Percentiles rank a stretch among this genome's conserved stretches.
Conservation (phyloP, 352 stramenopile genomes). For the Phytopythium boreale region DNA sequence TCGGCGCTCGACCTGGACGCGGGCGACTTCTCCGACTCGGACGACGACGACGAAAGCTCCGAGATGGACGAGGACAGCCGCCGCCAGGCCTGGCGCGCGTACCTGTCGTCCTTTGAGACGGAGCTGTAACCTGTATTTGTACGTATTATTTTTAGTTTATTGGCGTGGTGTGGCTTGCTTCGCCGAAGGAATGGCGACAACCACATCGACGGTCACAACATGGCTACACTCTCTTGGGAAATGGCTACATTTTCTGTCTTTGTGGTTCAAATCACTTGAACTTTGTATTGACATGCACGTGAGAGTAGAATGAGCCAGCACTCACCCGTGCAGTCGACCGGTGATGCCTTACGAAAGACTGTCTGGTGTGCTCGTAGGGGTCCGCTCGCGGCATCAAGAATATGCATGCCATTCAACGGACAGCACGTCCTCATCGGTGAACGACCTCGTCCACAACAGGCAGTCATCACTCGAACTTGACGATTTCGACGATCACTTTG, state of each 20-base stretch:
- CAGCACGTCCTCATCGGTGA: no score
- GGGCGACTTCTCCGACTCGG: constrained; percentile 16
- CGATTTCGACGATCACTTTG: neutral
- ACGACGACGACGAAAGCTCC: constrained; percentile 5
- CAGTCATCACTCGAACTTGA: neutral
- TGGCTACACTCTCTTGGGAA: neutral
- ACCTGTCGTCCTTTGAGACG: constrained; percentile 4
- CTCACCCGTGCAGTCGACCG: no score
- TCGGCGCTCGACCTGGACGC: constrained; percentile 23
- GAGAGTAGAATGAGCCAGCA: no score
- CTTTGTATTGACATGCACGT: no score
- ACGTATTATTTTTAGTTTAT: neutral
- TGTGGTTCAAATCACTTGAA: neutral
- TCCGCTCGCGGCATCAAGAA: no score
- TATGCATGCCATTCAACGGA: no score
- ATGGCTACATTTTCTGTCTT: neutral
- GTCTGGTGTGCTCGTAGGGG: no score
- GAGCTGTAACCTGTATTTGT: neutral
- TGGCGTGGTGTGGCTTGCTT: neutral
- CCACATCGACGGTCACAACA: neutral
- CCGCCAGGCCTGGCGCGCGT: neutral
- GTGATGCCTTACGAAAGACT: no score
- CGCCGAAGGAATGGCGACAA: constrained; percentile 1
- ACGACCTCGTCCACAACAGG: no score
- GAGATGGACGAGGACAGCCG: constrained; percentile 4